Conservation (phyloP, 768 basidiomycete genomes). For the Leucosporidium scottii region DNA sequence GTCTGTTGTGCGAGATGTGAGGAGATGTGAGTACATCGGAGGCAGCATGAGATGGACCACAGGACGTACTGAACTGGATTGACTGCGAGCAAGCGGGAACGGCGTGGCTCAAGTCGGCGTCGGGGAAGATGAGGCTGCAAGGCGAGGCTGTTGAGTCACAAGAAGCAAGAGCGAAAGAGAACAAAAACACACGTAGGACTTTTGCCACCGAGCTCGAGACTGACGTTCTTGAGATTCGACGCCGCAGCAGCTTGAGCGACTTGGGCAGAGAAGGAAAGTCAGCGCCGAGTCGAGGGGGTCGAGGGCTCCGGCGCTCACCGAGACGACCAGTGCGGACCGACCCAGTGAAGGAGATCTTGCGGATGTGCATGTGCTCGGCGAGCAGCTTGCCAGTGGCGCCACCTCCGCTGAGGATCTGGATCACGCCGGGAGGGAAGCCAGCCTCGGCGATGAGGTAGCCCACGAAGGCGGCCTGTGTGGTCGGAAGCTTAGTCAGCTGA, state of each 20-base stretch:
- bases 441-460: constrained; percentile 26
- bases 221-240: constrained; percentile 37
- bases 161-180: neutral
- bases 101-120: constrained; percentile 29
- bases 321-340: constrained; percentile 17
- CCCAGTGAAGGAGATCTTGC: constrained; percentile 39
- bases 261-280: neutral
- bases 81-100: constrained; percentile 37
- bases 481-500: neutral
- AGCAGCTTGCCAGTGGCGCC: constrained; percentile 30
- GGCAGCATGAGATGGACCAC: no score
- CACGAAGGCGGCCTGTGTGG: constrained; percentile 1
- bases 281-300: neutral
- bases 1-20: constrained; percentile 34
- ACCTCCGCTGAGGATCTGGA: constrained; percentile 32
- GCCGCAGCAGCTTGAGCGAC: constrained; percentile 34
- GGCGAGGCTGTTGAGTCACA: neutral
- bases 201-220: constrained; percentile 36
- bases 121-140: constrained; percentile 51
- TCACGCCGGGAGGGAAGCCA: constrained; percentile 34
- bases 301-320: neutral
- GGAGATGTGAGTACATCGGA: constrained; percentile 32
- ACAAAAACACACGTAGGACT: constrained; percentile 44
- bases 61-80: no score
- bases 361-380: constrained; percentile 33